A percentile compares a stretch with the other conserved stretches of the same genome.
phyloP scores from a whole-genome alignment of 768 basidiomycete species.

The Russula lepida region DNA sequence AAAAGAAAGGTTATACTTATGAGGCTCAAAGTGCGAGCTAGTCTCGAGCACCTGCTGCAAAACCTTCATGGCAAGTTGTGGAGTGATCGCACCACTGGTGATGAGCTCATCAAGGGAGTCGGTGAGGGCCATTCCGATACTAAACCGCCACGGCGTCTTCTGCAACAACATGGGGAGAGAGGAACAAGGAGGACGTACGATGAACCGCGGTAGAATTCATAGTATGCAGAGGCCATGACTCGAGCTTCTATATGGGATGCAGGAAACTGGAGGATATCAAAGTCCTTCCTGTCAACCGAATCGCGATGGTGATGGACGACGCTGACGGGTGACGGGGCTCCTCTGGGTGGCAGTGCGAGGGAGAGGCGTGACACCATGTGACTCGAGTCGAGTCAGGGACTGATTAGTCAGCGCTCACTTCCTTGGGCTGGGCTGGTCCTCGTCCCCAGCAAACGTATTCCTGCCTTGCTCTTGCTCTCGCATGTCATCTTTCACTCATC shows the following conservation, averaged over 20 bases:
- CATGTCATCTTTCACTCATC: constrained; percentile 13
- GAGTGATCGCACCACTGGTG: constrained; percentile 91
- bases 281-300: not conserved
- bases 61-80: constrained; percentile 98
- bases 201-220: constrained; percentile 87
- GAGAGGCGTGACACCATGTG: constrained; percentile 6
- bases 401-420: constrained; percentile 13
- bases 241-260: not conserved
- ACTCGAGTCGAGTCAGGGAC: no score
- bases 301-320: not conserved
- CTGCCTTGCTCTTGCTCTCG: not conserved
- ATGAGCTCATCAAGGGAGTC: constrained; percentile 99
- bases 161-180: constrained; percentile 6
- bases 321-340: not conserved
- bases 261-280: not conserved
- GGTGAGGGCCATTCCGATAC: constrained; percentile 94
- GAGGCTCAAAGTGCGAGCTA: not conserved
- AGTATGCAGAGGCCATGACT: constrained; percentile 74
- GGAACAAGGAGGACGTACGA: constrained; percentile 55
- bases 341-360: not conserved
- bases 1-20: constrained; percentile 2
- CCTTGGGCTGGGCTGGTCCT: not conserved
- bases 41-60: constrained; percentile 68
- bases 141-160: constrained; percentile 28
- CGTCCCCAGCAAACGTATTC: not conserved